These are phyloP conservation scores for Apiosordaria backusii DNA, from an alignment of 495 filamentous ascomycete genomes.

Conservation along the genomic window DNA sequence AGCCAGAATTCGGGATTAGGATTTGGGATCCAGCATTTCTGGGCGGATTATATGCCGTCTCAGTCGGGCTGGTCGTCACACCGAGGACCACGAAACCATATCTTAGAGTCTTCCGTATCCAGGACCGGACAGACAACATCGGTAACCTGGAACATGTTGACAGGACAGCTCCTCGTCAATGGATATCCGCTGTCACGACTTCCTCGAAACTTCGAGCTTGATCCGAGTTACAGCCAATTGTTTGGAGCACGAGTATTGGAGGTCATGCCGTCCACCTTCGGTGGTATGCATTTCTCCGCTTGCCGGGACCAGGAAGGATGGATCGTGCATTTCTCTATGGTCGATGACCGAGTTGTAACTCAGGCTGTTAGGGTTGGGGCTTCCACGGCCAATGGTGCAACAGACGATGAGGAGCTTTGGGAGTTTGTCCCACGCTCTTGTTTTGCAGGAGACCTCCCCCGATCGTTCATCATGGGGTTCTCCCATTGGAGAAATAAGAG, in stretches of 20 bases:
- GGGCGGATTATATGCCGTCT: constrained; percentile 15
- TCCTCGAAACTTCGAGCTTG: constrained; percentile 44
- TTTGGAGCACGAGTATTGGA: constrained; percentile 40
- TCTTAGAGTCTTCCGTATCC: background rate
- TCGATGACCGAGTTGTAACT: constrained; percentile 10
- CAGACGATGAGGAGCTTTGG: constrained; percentile 15
- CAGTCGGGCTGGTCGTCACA: background rate
- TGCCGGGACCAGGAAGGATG: constrained; percentile 21
- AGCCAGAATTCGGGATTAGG: constrained; percentile 10
- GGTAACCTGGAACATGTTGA: constrained; percentile 51
- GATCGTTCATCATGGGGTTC: constrained; percentile 43
- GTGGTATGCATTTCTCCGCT: constrained; percentile 47
- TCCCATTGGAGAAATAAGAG: constrained; percentile 49
- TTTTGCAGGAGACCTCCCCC: constrained; percentile 47
- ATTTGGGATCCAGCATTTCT: constrained; percentile 16
- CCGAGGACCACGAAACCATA: background rate
- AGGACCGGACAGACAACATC: constrained; percentile 1
- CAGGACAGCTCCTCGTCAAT: constrained; percentile 55
- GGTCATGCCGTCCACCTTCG: constrained; percentile 46
- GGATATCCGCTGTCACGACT: constrained; percentile 50
- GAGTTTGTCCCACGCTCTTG: constrained; percentile 47
- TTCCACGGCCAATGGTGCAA: constrained; percentile 26
- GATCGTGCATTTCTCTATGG: constrained; percentile 24
- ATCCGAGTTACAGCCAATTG: constrained; percentile 31
- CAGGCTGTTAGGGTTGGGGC: constrained; percentile 13